phyloP scores from a whole-genome alignment of 2,329 filamentous ascomycete species.

The Cytospora mali region DNA sequence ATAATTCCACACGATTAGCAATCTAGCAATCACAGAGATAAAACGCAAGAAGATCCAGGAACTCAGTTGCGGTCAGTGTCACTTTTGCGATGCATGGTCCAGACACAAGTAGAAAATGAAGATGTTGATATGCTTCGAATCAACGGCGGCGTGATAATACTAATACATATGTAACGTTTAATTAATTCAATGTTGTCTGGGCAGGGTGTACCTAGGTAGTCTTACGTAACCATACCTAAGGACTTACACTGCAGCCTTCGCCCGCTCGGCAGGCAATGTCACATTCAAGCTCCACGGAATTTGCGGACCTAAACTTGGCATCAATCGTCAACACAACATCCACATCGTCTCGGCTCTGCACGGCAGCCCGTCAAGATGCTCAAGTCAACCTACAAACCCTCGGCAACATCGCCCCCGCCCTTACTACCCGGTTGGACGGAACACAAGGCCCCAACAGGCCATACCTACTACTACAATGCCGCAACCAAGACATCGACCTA shows the following conservation, averaged over 20 bases:
- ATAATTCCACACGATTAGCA: no score
- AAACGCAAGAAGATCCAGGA: no score
- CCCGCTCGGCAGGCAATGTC: background rate
- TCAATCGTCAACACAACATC: background rate
- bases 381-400: conserved; percentile 74
- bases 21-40: no score
- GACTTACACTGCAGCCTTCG: no score
- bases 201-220: no score
- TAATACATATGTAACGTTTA: no score
- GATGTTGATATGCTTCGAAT: no score
- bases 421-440: conserved; percentile 87
- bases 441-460: conserved; percentile 84
- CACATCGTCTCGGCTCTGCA: background rate
- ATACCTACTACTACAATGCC: conserved; percentile 86
- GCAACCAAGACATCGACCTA: conserved; percentile 87
- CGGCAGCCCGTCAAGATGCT: conserved; percentile 55
- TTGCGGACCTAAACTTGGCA: background rate
- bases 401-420: conserved; percentile 52
- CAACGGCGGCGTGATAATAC: no score
- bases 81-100: no score
- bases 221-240: background rate
- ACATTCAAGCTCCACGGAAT: background rate
- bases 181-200: no score
- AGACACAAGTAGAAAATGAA: no score
- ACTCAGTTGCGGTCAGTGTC: no score